Base-by-base conservation (phyloP, 2,329 filamentous ascomycete species). In the Knufia petricola region DNA sequence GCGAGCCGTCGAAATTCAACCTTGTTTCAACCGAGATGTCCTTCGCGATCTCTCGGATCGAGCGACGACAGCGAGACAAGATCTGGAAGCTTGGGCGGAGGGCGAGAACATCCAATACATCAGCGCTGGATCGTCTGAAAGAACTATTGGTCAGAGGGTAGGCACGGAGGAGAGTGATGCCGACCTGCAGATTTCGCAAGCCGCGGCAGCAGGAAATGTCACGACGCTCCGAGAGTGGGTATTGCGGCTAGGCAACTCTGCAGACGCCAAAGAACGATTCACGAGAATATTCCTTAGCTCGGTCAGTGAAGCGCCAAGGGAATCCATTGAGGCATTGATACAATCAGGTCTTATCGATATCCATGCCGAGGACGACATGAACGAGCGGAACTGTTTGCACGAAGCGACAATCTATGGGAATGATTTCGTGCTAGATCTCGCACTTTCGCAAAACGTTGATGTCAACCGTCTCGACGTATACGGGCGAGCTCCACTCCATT, bases 41-140 rank as follows among this genome's bases (percentile, higher is more conserved):
- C 94, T 98, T 62, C 94, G 89, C 66, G 90, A 94, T 61, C 77
- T 98, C 9, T 95, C 92, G 3, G 92, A 98, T 58, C 88, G 95
- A 69, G 92, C 92, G 7, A 96, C 92, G 0, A 95, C 88, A n/a
- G 94, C 88, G 59, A 72, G 95, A 31, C 83, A 96, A 58, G 92
- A 96, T 63, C 80, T 96, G 40, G 90, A 90, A 46, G 92, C 90
- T 30, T 96, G 90, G 90, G 88, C 89, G 17, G 92, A 98, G 66
- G 92, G 92, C 19, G 92, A 96, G 59, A 85, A 94, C 64, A 83
- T 96, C 61, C 85, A 82, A 59, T 94, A 88, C 60, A 84, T 86
- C 52, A 81, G 58, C 4, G 62, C 62, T 24, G 66, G 67, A 40
- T 59, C 68, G 9, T 53, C 60, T 15, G 70, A 72, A 48, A 64